These are phyloP conservation scores for Yarrowia sp. DNA, from an alignment of 805 yeast genomes.

Conservation along the genomic window DNA sequence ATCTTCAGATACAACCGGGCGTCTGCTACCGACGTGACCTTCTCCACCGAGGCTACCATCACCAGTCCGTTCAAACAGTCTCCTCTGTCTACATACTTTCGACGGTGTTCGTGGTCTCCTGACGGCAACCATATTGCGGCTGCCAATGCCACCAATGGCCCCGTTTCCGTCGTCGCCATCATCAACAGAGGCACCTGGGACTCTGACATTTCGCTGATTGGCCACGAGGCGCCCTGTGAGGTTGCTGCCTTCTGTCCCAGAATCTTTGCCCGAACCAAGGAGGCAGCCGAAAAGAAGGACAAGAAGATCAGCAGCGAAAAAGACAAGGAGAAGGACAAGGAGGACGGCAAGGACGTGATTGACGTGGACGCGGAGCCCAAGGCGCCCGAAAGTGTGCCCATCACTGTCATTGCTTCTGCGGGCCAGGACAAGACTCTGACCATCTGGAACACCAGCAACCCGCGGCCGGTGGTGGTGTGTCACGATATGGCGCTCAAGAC, in stretches of 20 bases:
- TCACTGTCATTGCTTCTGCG: conserved; percentile 86
- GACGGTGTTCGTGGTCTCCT: conserved; percentile 70
- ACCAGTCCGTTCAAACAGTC: conserved; percentile 82
- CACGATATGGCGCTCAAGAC: conserved; percentile 71
- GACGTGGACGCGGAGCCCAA: conserved; percentile 34
- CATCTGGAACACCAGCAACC: conserved; percentile 75
- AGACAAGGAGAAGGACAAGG: neutral
- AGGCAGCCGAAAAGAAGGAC: conserved; percentile 1
- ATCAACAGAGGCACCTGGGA: conserved; percentile 66
- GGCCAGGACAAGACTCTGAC: conserved; percentile 91
- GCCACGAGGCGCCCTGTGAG: conserved; percentile 68
- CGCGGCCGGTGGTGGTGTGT: conserved; percentile 77
- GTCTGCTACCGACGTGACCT: conserved; percentile 64
- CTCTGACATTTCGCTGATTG: conserved; percentile 57
- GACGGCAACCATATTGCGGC: conserved; percentile 69
- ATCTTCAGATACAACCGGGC: conserved; percentile 80
- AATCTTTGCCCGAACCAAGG: conserved; percentile 33
- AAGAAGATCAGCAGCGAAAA: neutral
- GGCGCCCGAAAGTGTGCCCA: conserved; percentile 36
- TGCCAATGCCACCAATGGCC: conserved; percentile 67
- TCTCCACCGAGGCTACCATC: conserved; percentile 80
- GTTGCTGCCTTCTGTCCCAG: conserved; percentile 55
- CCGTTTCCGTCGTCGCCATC: conserved; percentile 57
- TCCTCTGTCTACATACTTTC: conserved; percentile 86
- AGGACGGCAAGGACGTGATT: conserved; percentile 24